Evolutionary conservation across 495 filamentous ascomycete species (phyloP).

Genomic region (Amorphotheca resinae): DNA sequence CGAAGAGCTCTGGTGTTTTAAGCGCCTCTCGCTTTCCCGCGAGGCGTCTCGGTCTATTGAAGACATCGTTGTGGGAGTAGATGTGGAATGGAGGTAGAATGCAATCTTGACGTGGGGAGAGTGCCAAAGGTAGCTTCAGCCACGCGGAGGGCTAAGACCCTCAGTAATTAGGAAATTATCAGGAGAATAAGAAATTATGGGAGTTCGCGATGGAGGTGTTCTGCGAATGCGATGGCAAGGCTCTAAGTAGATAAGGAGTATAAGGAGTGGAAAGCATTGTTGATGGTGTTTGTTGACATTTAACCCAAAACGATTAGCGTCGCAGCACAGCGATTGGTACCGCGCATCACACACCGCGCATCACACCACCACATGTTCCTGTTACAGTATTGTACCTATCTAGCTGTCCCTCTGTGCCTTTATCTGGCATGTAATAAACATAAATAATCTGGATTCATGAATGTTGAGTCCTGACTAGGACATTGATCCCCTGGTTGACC

Average conservation of each 20-base stretch:
- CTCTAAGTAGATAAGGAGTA: no score
- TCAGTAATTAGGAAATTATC: neutral
- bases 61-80: conserved; percentile 27
- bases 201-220: neutral
- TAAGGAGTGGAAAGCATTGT: neutral
- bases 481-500: no score
- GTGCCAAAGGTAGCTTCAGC: neutral
- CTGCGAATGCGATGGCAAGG: neutral
- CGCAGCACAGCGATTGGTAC: neutral
- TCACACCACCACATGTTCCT: no score
- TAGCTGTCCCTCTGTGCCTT: no score
- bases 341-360: neutral
- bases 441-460: no score
- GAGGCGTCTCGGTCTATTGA: conserved; percentile 36
- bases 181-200: neutral
- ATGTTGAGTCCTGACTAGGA: no score
- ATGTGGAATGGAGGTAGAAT: conserved; percentile 5
- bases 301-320: neutral
- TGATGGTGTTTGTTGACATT: neutral
- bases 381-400: no score
- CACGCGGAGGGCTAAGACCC: neutral
- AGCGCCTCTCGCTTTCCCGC: conserved; percentile 28
- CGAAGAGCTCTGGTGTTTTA: conserved; percentile 43
- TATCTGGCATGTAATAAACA: no score
- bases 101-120: conserved; percentile 9